A percentile compares a stretch with the other conserved stretches of the same genome.
Evolutionary conservation across 164 flowering plant genomes (phyloP).

Genomic region (Litsea cubeba): DNA sequence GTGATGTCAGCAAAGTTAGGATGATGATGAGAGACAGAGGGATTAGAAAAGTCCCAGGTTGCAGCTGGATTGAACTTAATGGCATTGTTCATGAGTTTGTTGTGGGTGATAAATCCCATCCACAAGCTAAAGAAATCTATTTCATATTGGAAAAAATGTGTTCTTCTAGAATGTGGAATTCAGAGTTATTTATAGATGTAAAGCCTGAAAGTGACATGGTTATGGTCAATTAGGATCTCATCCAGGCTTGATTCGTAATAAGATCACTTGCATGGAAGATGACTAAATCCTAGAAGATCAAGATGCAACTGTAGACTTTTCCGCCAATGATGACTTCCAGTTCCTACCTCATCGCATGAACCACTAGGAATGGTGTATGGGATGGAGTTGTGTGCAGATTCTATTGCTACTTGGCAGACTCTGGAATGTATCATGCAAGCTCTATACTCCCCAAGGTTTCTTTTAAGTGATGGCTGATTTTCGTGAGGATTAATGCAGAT

Average conservation of each 20-base stretch:
- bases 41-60: slow-evolving; percentile 53
- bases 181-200: not conserved
- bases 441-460: not conserved
- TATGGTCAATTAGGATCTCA: not conserved
- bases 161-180: not conserved
- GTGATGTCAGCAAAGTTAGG: slow-evolving; percentile 39
- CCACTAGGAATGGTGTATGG: not conserved
- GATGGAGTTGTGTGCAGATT: not conserved
- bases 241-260: not conserved
- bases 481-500: not conserved
- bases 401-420: not conserved
- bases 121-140: slow-evolving; percentile 40
- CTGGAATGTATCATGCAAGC: not conserved
- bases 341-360: not conserved
- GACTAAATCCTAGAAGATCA: no score
- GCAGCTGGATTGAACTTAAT: slow-evolving; percentile 64
- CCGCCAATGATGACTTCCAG: not conserved
- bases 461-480: not conserved
- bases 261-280: not conserved
- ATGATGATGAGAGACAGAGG: slow-evolving; percentile 41
- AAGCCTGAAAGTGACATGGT: not conserved
- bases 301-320: not conserved
- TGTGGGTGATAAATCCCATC: slow-evolving; percentile 44
- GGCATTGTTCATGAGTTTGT: slow-evolving; percentile 60
- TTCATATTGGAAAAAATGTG: slow-evolving; percentile 21